Evolutionary conservation across 371 early-diverging fungal genomes (phyloP).

Genomic region (Sporodiniella umbellata): DNA sequence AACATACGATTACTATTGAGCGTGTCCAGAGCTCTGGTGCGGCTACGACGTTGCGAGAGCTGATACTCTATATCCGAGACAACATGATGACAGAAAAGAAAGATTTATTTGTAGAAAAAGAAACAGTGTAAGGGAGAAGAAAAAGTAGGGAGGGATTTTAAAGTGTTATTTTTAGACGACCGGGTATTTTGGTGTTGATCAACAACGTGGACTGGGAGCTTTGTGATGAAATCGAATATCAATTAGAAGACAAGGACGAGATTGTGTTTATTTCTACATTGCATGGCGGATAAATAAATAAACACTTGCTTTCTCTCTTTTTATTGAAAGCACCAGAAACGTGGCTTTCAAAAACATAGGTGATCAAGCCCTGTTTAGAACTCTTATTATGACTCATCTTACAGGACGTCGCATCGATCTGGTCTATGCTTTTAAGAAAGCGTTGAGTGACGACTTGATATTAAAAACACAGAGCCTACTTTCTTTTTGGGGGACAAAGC

Average conservation of each 20-base stretch:
- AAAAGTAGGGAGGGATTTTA: background rate
- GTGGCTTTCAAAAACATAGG: no score
- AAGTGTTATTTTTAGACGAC: constrained; percentile 57
- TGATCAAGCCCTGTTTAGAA: no score
- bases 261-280: constrained; percentile 95
- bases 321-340: no score
- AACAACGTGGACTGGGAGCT: constrained; percentile 97
- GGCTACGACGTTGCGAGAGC: constrained; percentile 62
- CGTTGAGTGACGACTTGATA: no score
- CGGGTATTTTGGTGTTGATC: constrained; percentile 93
- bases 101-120: constrained; percentile 82
- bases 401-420: no score
- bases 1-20: constrained; percentile 51
- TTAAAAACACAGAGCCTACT: no score
- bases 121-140: constrained; percentile 70
- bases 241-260: constrained; percentile 69
- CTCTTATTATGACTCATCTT: no score
- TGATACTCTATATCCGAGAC: constrained; percentile 72
- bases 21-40: constrained; percentile 40
- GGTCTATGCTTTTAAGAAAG: no score
- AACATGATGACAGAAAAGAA: constrained; percentile 74
- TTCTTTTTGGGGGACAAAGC: no score
- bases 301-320: no score
- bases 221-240: constrained; percentile 85
- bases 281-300: constrained; percentile 91